Evolutionary conservation across 2,329 filamentous ascomycete genomes (phyloP), one percentile per base, ranked within the genome.

Genomic region (Hypoxylon sp.): DNA sequence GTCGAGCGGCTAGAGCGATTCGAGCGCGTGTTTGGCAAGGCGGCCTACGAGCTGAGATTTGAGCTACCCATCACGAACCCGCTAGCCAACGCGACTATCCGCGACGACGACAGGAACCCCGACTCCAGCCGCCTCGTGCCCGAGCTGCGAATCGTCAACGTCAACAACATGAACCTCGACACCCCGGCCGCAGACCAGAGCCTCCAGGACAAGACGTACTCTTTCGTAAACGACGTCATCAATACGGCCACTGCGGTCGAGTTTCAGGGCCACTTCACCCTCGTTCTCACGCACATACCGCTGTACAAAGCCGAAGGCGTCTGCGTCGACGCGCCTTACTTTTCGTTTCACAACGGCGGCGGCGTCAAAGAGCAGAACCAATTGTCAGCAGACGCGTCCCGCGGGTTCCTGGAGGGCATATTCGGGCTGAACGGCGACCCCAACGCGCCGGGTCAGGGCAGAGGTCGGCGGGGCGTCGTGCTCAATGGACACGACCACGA

Each of bases 131-230:
- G 80, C 37, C 73, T 88, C 0, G 67, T 78, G 0, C 91, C 93
- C 1, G 89, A 92, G 65, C 81, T 99, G 47, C 90, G 94, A 68
- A 82, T 99, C 59, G 82, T 98, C 28, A 87, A 96, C 34, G 84
- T 99, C 67, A 99, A 99, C 78, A 90, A 92, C 57, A 93, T 99
- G 86, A 96, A 97, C 72, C 87, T 99, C 37, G 95, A 99, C 77
- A 91, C 89, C 0, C 95, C 95, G 0, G 92, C 91, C 4, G 81
- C 87, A 39, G 85, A 87, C 17, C 72, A 80, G 3, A 81, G 85
- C 2, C 83, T 97, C 2, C 93, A 97, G 74, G 84, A 89, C 62
- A 82, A 89, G 51, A 95, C 92, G 0, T 96, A 97, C 77, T 74
- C 81, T 26, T 97, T 96, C 73, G 82, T 94, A 73, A 91, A 92